Evolutionary conservation across 2,329 filamentous ascomycete species (phyloP), one percentile per base, ranked within the genome.

Genomic region (Akanthomyces muscarius): DNA sequence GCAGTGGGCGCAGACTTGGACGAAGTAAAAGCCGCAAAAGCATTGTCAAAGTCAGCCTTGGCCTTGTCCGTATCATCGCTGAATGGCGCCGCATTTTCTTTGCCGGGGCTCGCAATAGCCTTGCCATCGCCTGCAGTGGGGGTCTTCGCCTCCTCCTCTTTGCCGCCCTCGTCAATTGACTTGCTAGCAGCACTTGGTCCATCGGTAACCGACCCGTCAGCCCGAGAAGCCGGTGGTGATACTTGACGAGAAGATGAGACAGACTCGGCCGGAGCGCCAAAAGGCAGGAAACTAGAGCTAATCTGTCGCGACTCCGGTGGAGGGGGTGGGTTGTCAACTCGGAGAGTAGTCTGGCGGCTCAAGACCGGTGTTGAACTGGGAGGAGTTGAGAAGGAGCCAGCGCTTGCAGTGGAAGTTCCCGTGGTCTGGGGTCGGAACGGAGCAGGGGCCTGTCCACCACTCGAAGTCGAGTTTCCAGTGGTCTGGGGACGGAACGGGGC

Each of bases 11-110:
- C 83, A 84, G 68, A 28, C n/a, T 81, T 82, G 54, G 80, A 77
- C 54, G 77, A 81, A 60, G 81, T 80, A 69, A 95, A 94, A 63
- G 87, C 88, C 50, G 89, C 90, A 78, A 96, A 96, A 1, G 91
- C 91, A 65, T 88, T 87, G 71, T 96, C 91, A 68, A 96, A 95
- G 69, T 95, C 91, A 56, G 90, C 87, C 77, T 92, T 92, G 47
- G 86, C 85, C 74, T 86, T 86, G 61, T 79, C 80, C 63, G 84
- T 77, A 62, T 84, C 81, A 65, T 82, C 77, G 6, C 75, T 76
- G 64, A 88, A 88, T 7, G 84, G 80, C 41, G 71, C 67, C 50
- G 68, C 50, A 53, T 59, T 57, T 2, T 63, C 38, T 48, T 38
- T 57, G 47, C n/a, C 42, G 30, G 63, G 62, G 48, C 63, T 58